Evolutionary conservation across 768 basidiomycete genomes (phyloP).

Genomic region (Amanita thiersii): DNA sequence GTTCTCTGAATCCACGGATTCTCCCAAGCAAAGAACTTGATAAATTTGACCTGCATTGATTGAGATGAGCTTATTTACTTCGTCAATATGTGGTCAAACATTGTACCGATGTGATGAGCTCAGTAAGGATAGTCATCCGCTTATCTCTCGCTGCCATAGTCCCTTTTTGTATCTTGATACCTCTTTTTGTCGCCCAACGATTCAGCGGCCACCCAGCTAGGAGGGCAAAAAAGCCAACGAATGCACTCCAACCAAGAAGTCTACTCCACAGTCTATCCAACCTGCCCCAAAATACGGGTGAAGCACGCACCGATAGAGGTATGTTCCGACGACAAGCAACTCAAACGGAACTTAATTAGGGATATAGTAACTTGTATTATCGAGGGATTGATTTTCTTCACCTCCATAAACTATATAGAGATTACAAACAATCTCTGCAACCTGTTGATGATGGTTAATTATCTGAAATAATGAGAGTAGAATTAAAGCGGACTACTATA

Average conservation of each 20-base stretch:
- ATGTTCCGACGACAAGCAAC: conserved; percentile 59
- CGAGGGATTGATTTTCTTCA: conserved; percentile 19
- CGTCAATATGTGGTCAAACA: conserved; percentile 3
- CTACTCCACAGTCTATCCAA: conserved; percentile 20
- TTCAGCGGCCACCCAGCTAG: conserved; percentile 66
- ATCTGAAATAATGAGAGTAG: no score
- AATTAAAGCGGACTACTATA: conserved; percentile 21
- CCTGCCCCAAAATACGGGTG: no score
- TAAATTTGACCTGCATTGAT: conserved; percentile 51
- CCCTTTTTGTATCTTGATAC: conserved; percentile 54
- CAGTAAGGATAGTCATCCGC: conserved; percentile 71
- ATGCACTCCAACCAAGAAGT: conserved; percentile 61
- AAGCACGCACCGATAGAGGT: conserved; percentile 64
- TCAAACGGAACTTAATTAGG: conserved; percentile 59
- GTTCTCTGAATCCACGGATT: conserved; percentile 65
- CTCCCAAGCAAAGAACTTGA: conserved; percentile 83
- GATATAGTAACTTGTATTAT: background rate
- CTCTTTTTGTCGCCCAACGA: conserved; percentile 50
- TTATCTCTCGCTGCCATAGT: conserved; percentile 58
- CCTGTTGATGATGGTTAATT: no score
- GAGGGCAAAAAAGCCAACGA: conserved; percentile 67
- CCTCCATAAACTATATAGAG: conserved; percentile 65
- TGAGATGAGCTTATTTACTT: background rate
- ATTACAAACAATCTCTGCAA: conserved; percentile 45
- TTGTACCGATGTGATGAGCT: conserved; percentile 63